Base-by-base conservation (phyloP, 2,329 filamentous ascomycete species). In the Monosporascus sp. region DNA sequence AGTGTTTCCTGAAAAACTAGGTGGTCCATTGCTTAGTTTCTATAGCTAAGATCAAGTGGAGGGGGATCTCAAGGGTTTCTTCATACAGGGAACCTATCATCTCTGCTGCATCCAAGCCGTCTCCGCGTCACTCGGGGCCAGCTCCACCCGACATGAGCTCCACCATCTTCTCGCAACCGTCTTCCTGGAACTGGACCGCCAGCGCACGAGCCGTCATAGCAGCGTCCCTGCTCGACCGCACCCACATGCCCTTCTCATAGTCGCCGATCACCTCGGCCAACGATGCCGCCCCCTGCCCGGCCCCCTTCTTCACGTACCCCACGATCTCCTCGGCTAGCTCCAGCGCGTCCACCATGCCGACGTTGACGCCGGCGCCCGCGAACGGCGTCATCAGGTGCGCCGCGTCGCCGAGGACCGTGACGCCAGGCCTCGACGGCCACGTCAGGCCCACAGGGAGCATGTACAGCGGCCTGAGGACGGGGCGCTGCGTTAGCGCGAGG, bases 341-440 rank as follows among this genome's bases (percentile, higher is more conserved):
- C 43, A 76, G 54, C 8, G 75, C 68, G 60, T 80, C 77, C 48
- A 66, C 61, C 72, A 80, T 72, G 2, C 70, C 76, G 4, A 73
- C 61, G 54, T 80, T 79, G 9, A 79, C 77, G 1, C 77, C 77
- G 17, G 74, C 76, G 6, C 78, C 78, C 1, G 72, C 72, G 54
- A 74, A 76, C 1, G 74, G 74, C 1, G 72, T 73, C 72, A 77
- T 75, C 5, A 79, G 54, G 57, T 81, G 77, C 7, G 77, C 77
- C 11, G 77, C 73, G 56, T 80, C 77, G 3, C 79, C 79, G 4
- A 79, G 60, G n/a, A 82, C 63, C 1, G 78, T 76, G n/a, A 77
- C 62, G 1, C 77, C 75, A 1, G 67, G 54, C 2, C 65, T 60
- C 9, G 57, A 41, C 22, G 55, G 53, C 64, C 65, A 65, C 7